Base-by-base conservation (phyloP, 371 early-diverging fungal species). In the Saksenaea vasiformis region DNA sequence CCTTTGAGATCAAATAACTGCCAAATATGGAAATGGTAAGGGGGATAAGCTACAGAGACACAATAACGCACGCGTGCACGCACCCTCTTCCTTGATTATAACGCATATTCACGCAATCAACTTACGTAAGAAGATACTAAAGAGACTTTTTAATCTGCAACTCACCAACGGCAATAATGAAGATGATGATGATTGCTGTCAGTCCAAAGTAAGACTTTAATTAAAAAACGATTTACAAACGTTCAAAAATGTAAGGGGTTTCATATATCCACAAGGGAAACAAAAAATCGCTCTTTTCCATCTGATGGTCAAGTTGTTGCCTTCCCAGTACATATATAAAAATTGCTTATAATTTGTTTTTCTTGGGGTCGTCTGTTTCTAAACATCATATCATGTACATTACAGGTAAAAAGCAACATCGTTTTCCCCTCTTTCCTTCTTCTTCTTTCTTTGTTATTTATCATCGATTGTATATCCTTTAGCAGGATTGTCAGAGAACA, bases 211-310 rank as follows among this genome's bases (percentile, higher is more conserved):
- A 47, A 47, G 31, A 47, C n/a, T 22, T 47, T 19, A 47, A n/a
- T n/a, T n/a, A 41, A 41, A 41, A 17, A 47, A 47, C n/a, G 22
- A 22, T n/a, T 47, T 22, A 22, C 9, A 17, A 22, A 19, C 22
- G 43, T 41, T 22, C n/a, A 47, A 47, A 47, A 47, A 47, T 47
- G 47, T 47, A 47, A 47, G 47, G 47, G 47, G 47, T 47, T 47
- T 47, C 47, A 47, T 47, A 47, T 47, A 47, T 47, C 47, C 47
- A 47, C 47, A 47, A 47, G 47, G 47, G 47, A 47, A 47, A 10
- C n/a, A n/a, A n/a, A 43, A 43, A 2, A n/a, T 0, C 7, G n/a
- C 22, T 41, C 17, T 41, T 41, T 17, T 22, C 9, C 27, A 47
- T n/a, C 47, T 9, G 47, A 47, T 22, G 22, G 24, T 19, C 24